Conservation (phyloP, 2,329 filamentous ascomycete species). For the Penicillium frequentans region DNA sequence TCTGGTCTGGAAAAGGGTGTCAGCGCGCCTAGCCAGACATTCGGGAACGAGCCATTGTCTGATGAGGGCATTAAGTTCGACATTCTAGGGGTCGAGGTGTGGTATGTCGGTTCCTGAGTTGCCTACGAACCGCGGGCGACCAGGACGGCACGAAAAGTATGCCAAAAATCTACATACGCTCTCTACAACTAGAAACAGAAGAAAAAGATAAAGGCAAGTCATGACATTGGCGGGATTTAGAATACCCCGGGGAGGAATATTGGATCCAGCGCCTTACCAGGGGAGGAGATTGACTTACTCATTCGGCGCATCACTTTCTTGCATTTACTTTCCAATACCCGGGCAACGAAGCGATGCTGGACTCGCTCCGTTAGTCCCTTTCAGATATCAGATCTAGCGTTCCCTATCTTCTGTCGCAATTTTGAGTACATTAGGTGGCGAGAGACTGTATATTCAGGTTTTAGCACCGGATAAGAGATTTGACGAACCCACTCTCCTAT, state of each 20-base stretch:
- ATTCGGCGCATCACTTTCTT: slow-evolving; percentile 6
- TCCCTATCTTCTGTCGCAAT: neutral
- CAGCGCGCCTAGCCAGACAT: slow-evolving; percentile 81
- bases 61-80: slow-evolving; percentile 92
- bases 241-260: slow-evolving; percentile 1
- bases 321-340: slow-evolving; percentile 19
- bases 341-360: slow-evolving; percentile 3
- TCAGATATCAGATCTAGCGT: neutral
- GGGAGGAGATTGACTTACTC: neutral
- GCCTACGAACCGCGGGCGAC: neutral
- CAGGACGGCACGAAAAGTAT: neutral
- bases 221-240: neutral
- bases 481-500: neutral
- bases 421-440: neutral
- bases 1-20: slow-evolving; percentile 80
- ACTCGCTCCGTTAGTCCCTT: neutral
- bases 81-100: slow-evolving; percentile 86
- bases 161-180: neutral
- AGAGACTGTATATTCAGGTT: neutral
- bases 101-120: slow-evolving; percentile 70
- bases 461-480: neutral
- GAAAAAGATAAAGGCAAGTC: neutral
- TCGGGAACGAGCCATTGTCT: slow-evolving; percentile 90
- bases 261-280: neutral
- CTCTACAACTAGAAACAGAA: neutral